Evolutionary conservation across 2,329 filamentous ascomycete genomes (phyloP), one percentile per base, ranked within the genome.

Genomic region (Pyrenophora teres): DNA sequence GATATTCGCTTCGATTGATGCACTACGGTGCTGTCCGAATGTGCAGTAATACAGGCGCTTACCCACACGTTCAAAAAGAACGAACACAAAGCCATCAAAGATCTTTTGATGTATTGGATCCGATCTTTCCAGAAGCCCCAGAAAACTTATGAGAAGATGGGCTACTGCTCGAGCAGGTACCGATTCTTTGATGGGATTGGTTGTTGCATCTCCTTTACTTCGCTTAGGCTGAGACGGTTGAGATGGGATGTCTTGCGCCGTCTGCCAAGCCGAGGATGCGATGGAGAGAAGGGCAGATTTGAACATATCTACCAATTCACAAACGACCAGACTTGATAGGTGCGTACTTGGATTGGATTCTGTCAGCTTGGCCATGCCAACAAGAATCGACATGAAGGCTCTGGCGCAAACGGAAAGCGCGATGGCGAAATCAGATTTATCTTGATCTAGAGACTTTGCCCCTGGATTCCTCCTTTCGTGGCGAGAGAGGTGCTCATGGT

Each of bases 61-160:
- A 4, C 76, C 76, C 1, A 77, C 61, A 16, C 68, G 70, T 19
- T 77, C 68, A 2, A 79, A 61, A 1, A 78, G 52, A 12, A 74
- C 58, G 46, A 72, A 79, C 1, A 73, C 62, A 30, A 77, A 74
- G 2, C 75, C 76, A 62, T 79, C 77, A 45, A 78, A 78, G 1
- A 80, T 54, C 16, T 72, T 60, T 25, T 70, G 69, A 35, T 79
- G 76, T 9, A 65, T 35, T 3, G 62, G 49, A 15, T 69, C 57
- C 8, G 65, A 70, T 23, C 72, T 60, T 25, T 76, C 71, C 1
- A 78, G 65, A 12, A 68, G 59, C 0, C 69, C 65, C 4, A 78
- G 52, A 3, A 76, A 56, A 4, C 67, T 68, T 1, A 64, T 65
- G 0, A 79, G 59, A 19, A 78, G 68, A 18, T 71, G 67, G 2